phyloP scores from a whole-genome alignment of 208 protist genomes.

The Strigomonas culicis region DNA sequence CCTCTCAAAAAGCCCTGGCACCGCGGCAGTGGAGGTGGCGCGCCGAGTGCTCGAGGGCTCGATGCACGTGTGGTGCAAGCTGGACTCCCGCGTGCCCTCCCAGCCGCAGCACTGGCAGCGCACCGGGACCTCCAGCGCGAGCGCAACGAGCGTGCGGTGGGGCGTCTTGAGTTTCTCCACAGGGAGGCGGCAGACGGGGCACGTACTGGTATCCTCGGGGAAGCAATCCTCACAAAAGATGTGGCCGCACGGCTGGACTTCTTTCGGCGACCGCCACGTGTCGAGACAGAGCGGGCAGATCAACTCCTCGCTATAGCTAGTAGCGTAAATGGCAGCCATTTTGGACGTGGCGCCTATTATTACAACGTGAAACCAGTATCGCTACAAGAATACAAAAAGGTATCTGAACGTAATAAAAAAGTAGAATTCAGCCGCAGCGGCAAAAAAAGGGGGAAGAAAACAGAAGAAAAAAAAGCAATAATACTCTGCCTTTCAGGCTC shows the following conservation, averaged over 20 bases:
- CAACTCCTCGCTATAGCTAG: conserved; percentile 67
- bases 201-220: conserved; percentile 22
- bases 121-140: conserved; percentile 51
- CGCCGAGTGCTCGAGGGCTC: background rate
- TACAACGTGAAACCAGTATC: too few relatives aligned
- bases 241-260: conserved; percentile 37
- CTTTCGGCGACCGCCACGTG: conserved; percentile 61
- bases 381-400: too few relatives aligned
- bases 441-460: background rate
- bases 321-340: conserved; percentile 33
- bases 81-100: conserved; percentile 49
- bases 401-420: too few relatives aligned
- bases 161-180: conserved; percentile 29
- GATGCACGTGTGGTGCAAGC: conserved; percentile 25
- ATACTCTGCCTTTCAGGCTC: background rate
- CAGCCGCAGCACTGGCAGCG: conserved; percentile 59
- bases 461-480: conserved; percentile 3
- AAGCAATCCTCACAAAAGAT: conserved; percentile 66
- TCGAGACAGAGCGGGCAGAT: conserved; percentile 70
- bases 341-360: background rate
- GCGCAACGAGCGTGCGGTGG: conserved; percentile 68
- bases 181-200: conserved; percentile 52
- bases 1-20: too few relatives aligned
- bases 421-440: background rate
- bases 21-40: background rate